Evolutionary conservation across 371 early-diverging fungal genomes (phyloP), one percentile per base, ranked within the genome.

Genomic region (Capniomyces stellatus): DNA sequence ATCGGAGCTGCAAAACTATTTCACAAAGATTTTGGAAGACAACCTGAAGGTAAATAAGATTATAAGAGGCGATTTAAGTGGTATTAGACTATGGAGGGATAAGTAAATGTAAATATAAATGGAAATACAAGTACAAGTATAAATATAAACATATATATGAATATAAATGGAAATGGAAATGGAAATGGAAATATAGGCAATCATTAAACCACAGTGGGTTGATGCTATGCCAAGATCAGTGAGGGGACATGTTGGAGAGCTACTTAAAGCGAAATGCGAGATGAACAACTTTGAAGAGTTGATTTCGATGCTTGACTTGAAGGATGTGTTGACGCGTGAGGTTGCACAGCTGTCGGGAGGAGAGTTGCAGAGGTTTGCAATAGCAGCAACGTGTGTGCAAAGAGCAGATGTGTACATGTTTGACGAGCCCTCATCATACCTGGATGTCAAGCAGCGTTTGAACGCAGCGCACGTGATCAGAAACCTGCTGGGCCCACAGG

Each of bases 401-500:
- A 61, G 79, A 27, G 92, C 92, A 27, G 89, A 98, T 70, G 87
- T 98, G 43, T 98, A 94, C 73, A 97, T 98, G 91, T 97, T 98
- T 71, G 99, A 99, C 70, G 99, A 99, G 73, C 99, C 99, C 51
- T 94, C 98, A 27, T 87, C 88, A 50, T 99, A 95, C 67, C 75
- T 99, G 61, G 99, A 99, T 76, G 99, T 99, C 46, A 97, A 96
- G 82, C 99, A 99, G 75, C 87, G 99, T 74, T 72, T 99, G 65
- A 91, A 92, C 55, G 98, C 95, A 57, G 97, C 98, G 50, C 77
- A 77, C 44, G 89, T 90, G 43, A 98, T 99, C 64, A 87, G 98
- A 52, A 77, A 82, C 30, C 71, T 98, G 55, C 73, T 92, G 41
- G 58, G 68, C 40, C 74, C 75, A 47, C 79, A 55, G 43, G 79